phyloP scores from a whole-genome alignment of 768 basidiomycete species.

The Amanita muscaria region DNA sequence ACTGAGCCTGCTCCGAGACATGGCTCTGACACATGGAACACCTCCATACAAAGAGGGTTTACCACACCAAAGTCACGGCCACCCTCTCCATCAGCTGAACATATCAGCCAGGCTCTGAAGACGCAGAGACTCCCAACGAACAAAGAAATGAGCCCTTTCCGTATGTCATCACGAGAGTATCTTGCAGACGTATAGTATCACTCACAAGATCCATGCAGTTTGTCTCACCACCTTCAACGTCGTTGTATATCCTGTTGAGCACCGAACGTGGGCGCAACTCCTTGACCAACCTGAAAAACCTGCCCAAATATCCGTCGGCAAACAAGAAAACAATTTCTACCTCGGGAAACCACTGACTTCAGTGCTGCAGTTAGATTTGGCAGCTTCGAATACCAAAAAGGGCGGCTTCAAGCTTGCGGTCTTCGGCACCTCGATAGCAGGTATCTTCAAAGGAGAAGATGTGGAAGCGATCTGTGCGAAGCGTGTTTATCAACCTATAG shows the following conservation, averaged over 20 bases:
- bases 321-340: conserved; percentile 2
- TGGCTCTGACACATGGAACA: too few species aligned
- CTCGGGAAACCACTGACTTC: conserved; percentile 6
- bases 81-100: too few species aligned
- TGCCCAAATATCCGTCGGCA: neutral
- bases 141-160: neutral
- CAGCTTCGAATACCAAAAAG: conserved; percentile 3
- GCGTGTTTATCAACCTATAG: conserved; percentile 2
- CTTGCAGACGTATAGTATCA: too few species aligned
- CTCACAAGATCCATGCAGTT: too few species aligned
- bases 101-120: neutral
- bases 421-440: conserved; percentile 3
- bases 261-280: conserved; percentile 3
- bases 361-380: conserved; percentile 5
- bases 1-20: too few species aligned
- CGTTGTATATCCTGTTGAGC: conserved; percentile 5
- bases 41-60: too few species aligned
- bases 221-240: too few species aligned
- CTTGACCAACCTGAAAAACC: conserved; percentile 1
- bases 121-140: neutral
- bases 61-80: too few species aligned
- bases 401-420: conserved; percentile 5
- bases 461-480: conserved; percentile 5
- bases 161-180: neutral
- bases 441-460: neutral